These are phyloP conservation scores for Prunus kanzakura DNA, from an alignment of 306 rosid species.

Conservation along the genomic window DNA sequence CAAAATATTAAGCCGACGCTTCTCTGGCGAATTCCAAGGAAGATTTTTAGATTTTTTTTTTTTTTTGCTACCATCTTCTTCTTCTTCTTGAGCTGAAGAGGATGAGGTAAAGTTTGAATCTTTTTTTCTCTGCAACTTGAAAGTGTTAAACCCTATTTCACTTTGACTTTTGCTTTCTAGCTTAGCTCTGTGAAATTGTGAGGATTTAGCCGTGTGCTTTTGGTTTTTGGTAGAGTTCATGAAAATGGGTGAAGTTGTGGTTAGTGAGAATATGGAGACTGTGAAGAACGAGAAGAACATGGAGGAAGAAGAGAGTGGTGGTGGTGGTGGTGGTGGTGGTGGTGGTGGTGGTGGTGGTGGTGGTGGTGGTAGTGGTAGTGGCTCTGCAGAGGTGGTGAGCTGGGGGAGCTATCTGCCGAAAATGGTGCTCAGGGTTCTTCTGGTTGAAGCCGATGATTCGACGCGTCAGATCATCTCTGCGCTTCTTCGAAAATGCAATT, in stretches of 20 bases:
- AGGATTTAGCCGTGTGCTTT: conserved; percentile 15
- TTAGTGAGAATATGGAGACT: conserved; percentile 12
- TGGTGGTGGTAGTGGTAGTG: conserved; percentile 9
- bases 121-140: not conserved
- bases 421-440: conserved; percentile 42
- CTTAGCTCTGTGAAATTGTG: not conserved
- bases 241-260: conserved; percentile 43
- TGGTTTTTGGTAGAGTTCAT: conserved; percentile 19
- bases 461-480: conserved; percentile 73
- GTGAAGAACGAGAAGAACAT: not conserved
- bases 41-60: not conserved
- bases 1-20: not conserved
- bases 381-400: conserved; percentile 21
- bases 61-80: not conserved
- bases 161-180: not conserved
- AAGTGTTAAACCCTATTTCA: not conserved
- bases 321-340: conserved; percentile 10
- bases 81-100: not conserved
- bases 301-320: conserved; percentile 2
- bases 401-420: conserved; percentile 46
- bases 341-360: conserved; percentile 12
- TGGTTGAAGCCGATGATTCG: conserved; percentile 78
- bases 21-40: not conserved
- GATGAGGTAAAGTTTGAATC: not conserved
- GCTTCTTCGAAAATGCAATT: conserved; percentile 76